phyloP scores from a whole-genome alignment of 2,329 filamentous ascomycete species.

The Ophiostoma perfectum region DNA sequence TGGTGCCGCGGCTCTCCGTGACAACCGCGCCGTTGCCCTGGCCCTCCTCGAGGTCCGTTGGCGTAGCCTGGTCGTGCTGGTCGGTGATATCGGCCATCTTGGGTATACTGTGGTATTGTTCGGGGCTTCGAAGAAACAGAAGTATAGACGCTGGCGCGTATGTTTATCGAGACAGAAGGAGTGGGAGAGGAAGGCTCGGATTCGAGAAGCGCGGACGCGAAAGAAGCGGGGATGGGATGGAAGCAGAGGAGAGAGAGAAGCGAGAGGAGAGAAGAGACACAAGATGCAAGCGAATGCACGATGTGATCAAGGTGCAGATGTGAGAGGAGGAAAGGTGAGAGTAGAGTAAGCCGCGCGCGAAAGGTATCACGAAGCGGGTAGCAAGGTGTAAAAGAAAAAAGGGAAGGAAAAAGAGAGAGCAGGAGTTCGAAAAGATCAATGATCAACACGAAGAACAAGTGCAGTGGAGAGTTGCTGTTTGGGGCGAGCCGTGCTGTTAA shows the following conservation, averaged over 20 bases:
- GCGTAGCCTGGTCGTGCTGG: slow-evolving; percentile 70
- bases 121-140: background rate
- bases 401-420: slow-evolving; percentile 17
- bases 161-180: background rate
- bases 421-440: slow-evolving; percentile 12
- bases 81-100: slow-evolving; percentile 74
- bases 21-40: slow-evolving; percentile 65
- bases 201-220: background rate
- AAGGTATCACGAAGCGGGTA: slow-evolving; percentile 44
- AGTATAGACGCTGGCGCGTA: slow-evolving; percentile 1
- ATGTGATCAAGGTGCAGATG: slow-evolving; percentile 8
- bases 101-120: background rate
- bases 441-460: slow-evolving; percentile 16
- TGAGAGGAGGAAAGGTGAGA: background rate
- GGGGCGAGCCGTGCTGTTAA: slow-evolving; percentile 50
- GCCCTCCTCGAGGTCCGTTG: slow-evolving; percentile 70
- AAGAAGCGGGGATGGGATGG: background rate
- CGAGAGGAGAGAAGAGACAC: background rate
- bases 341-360: slow-evolving; percentile 4
- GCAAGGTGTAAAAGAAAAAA: slow-evolving; percentile 14
- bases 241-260: background rate
- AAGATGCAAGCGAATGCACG: background rate
- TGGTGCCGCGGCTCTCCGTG: slow-evolving; percentile 73
- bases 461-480: slow-evolving; percentile 59
- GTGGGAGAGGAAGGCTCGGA: background rate